Conservation (phyloP, 371 early-diverging fungal genomes). For the Mucor plumbeus region DNA sequence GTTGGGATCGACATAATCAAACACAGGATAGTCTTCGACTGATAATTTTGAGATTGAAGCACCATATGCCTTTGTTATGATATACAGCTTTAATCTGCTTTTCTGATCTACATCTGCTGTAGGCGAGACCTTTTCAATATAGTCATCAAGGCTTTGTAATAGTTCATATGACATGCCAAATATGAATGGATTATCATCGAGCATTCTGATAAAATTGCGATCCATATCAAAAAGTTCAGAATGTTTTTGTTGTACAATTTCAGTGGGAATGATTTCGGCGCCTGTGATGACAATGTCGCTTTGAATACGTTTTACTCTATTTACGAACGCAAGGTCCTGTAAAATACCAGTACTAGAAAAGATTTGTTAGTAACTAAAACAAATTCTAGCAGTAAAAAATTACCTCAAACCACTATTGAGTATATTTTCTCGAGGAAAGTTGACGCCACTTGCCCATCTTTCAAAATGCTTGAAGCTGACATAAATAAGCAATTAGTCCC, state of each 20-base stretch:
- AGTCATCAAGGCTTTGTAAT: conserved; percentile 14
- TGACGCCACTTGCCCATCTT: conserved; percentile 48
- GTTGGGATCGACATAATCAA: conserved; percentile 14
- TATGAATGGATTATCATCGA: conserved; percentile 6
- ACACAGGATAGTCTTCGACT: background rate
- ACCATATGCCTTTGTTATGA: background rate
- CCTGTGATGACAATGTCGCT: conserved; percentile 30
- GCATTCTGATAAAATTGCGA: background rate
- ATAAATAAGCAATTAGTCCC: background rate
- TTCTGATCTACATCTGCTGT: background rate
- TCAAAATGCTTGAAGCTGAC: conserved; percentile 52
- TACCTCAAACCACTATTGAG: conserved; percentile 54
- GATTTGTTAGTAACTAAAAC: background rate
- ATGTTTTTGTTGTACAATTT: background rate
- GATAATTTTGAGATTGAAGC: background rate
- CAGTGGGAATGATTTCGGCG: conserved; percentile 35
- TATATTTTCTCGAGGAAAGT: conserved; percentile 42
- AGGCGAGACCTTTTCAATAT: conserved; percentile 8
- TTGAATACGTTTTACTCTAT: conserved; percentile 39
- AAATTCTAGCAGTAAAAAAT: too few species aligned
- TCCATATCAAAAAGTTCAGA: background rate
- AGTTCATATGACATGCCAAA: conserved; percentile 24
- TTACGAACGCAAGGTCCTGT: conserved; percentile 44
- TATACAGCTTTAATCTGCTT: background rate
- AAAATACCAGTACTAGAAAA: conserved; percentile 36